phyloP scores from a whole-genome alignment of 164 flowering plant genomes.

The Nymphaea colorata region DNA sequence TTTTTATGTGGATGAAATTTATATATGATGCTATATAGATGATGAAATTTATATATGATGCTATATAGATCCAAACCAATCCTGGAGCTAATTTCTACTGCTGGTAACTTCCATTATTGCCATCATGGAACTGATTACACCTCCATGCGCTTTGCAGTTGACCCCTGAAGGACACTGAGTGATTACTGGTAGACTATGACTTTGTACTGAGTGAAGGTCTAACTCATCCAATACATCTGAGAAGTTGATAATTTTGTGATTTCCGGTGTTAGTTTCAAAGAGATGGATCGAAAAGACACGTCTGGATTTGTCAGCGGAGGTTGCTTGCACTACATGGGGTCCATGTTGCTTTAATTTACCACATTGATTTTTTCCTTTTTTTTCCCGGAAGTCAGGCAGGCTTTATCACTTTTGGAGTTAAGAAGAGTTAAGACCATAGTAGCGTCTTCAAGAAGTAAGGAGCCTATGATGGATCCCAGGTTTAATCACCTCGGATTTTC shows the following conservation, averaged over 20 bases:
- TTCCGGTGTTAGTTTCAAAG: constrained; percentile 7
- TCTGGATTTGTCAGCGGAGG: constrained; percentile 99
- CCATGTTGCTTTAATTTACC: constrained; percentile 10
- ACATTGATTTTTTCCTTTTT: constrained; percentile 23
- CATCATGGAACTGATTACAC: neutral
- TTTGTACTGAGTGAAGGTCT: constrained; percentile 6
- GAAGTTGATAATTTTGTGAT: constrained; percentile 1
- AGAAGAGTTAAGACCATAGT: constrained; percentile 17
- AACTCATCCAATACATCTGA: neutral
- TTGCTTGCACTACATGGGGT: constrained; percentile 15
- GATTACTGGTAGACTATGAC: constrained; percentile 23
- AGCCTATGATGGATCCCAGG: constrained; percentile 35
- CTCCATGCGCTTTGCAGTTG: neutral
- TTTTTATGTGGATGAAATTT: too few species aligned
- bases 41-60: neutral
- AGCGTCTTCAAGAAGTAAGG: constrained; percentile 8
- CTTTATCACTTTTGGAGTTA: constrained; percentile 19
- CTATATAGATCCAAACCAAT: neutral
- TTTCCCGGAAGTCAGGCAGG: constrained; percentile 47
- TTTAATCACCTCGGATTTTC: constrained; percentile 36
- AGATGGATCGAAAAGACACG: constrained; percentile 93
- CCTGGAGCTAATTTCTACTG: too few species aligned
- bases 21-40: neutral
- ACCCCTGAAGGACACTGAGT: neutral
- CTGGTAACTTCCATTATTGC: neutral